phyloP scores from a whole-genome alignment of 2,329 filamentous ascomycete species.

The Onygenales sp. region DNA sequence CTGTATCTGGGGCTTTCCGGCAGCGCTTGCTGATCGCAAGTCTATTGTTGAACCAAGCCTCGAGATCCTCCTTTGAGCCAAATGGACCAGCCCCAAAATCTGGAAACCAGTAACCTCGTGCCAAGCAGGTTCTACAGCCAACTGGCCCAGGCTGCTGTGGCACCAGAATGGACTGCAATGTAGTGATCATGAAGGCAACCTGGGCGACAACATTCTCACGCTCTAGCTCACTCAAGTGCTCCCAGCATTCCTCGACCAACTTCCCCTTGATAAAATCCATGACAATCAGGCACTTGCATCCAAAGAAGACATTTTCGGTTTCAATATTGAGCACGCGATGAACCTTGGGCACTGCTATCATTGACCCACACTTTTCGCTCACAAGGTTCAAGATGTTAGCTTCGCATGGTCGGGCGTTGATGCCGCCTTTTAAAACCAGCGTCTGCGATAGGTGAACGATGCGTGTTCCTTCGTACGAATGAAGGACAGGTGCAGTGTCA shows the following conservation, averaged over 20 bases:
- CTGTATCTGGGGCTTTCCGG: constrained; percentile 7
- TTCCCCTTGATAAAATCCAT: constrained; percentile 19
- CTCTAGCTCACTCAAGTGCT: constrained; percentile 7
- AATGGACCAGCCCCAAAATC: constrained; percentile 8
- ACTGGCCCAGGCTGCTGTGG: constrained; percentile 8
- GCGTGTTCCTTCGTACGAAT: constrained; percentile 10
- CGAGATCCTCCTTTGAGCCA: constrained; percentile 4
- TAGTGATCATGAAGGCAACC: constrained; percentile 14
- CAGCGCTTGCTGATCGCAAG: constrained; percentile 13
- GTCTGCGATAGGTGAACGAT: constrained; percentile 16
- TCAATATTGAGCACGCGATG: constrained; percentile 14
- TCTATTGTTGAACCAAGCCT: constrained; percentile 17
- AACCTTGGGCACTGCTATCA: constrained; percentile 14
- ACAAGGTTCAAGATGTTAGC: constrained; percentile 12
- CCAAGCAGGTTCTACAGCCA: constrained; percentile 7
- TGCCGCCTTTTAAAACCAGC: constrained; percentile 15
- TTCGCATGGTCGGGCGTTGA: constrained; percentile 14
- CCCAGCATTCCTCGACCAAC: constrained; percentile 16
- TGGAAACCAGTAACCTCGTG: background rate
- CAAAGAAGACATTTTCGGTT: constrained; percentile 15
- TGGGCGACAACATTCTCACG: constrained; percentile 12
- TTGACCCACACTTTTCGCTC: constrained; percentile 9
- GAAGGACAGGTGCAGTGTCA: constrained; percentile 10
- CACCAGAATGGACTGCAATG: constrained; percentile 13
- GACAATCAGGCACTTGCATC: constrained; percentile 15